Percentiles rank a stretch among this genome's conserved stretches.
Evolutionary conservation across 495 filamentous ascomycete species (phyloP).

Genomic region (Cercophora newfieldiana): DNA sequence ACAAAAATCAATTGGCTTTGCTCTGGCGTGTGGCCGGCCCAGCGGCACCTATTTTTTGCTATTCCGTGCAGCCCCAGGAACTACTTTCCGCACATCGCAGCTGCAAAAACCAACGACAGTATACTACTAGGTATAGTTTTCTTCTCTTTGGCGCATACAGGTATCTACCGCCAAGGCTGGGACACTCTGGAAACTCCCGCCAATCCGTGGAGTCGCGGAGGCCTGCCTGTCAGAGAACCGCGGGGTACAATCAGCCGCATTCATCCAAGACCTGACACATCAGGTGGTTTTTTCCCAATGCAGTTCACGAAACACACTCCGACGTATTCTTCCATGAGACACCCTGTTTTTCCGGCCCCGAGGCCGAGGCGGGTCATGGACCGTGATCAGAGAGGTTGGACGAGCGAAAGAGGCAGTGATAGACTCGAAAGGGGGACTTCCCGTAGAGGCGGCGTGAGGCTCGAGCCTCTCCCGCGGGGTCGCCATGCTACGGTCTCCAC

Average conservation of each 20-base stretch:
- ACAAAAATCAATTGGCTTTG: neutral
- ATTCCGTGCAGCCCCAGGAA: too few relatives aligned
- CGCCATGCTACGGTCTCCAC: neutral
- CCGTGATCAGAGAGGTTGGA: neutral
- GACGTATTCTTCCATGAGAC: conserved; percentile 29
- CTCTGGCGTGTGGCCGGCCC: too few relatives aligned
- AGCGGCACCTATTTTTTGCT: too few relatives aligned
- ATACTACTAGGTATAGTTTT: neutral
- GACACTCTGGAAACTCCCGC: conserved; percentile 10
- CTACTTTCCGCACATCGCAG: too few relatives aligned
- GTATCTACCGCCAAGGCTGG: neutral
- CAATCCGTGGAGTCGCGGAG: neutral
- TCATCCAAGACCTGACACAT: conserved; percentile 23
- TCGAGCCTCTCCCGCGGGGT: neutral
- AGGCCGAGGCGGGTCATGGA: conserved; percentile 16
- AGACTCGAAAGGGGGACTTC: too few relatives aligned
- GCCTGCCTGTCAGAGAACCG: conserved; percentile 28
- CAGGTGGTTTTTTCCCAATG: conserved; percentile 1
- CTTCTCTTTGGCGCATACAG: neutral
- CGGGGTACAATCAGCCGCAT: conserved; percentile 30
- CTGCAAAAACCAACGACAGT: too few relatives aligned
- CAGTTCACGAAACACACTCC: conserved; percentile 8
- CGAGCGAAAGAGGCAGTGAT: neutral
- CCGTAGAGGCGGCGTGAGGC: too few relatives aligned
- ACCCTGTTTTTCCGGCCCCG: conserved; percentile 23